phyloP scores from a whole-genome alignment of 169 alveolate genomes.

The Theileria luwenshuni region DNA sequence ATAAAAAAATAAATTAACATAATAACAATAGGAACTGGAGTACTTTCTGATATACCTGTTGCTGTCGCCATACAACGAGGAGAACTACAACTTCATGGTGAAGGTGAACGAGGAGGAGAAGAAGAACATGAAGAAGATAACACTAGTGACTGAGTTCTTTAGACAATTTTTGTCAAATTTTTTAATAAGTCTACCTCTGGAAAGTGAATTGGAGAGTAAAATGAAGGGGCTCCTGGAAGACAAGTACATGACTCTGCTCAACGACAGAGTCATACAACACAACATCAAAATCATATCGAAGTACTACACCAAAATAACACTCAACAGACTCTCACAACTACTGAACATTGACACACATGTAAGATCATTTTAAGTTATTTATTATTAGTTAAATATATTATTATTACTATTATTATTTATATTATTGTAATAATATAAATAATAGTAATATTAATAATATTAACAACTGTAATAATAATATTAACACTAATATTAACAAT shows the following conservation, averaged over 20 bases:
- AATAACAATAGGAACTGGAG: conserved; percentile 67
- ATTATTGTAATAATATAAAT: too few species aligned
- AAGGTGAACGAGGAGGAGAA: conserved; percentile 39
- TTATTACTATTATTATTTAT: too few species aligned
- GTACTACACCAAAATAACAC: conserved; percentile 63
- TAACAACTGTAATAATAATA: too few species aligned
- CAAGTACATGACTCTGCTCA: conserved; percentile 48
- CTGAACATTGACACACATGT: conserved; percentile 59
- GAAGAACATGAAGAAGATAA: conserved; percentile 67
- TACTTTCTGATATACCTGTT: conserved; percentile 43
- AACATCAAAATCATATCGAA: conserved; percentile 70
- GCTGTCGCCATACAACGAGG: conserved; percentile 43
- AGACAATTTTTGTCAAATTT: conserved; percentile 67
- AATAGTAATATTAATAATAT: too few species aligned
- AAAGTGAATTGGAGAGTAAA: conserved; percentile 35
- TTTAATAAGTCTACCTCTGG: conserved; percentile 64
- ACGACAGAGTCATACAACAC: conserved; percentile 78
- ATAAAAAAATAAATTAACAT: neutral
- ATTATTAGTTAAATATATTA: neutral
- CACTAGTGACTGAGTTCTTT: conserved; percentile 51
- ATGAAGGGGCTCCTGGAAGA: conserved; percentile 33
- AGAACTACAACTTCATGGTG: conserved; percentile 31
- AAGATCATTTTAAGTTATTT: conserved; percentile 5
- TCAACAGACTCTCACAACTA: conserved; percentile 63
- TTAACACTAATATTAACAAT: too few species aligned